Percentiles rank a stretch among this genome's conserved stretches.
These are phyloP conservation scores for Leucocoprinus sp. DNA, from an alignment of 768 basidiomycete species.

Conservation along the genomic window DNA sequence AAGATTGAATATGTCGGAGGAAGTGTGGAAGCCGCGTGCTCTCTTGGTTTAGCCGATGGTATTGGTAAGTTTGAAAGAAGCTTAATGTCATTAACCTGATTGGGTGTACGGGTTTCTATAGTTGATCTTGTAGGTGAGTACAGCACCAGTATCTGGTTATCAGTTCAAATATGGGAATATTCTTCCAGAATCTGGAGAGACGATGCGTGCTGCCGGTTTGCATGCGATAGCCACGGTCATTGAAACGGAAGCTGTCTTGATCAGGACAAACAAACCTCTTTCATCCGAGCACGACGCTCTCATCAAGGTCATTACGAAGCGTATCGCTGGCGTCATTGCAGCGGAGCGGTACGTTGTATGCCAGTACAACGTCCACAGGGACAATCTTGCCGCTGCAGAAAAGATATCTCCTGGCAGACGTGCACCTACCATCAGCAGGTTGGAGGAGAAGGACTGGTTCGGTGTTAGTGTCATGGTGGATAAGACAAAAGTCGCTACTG, in stretches of 20 bases:
- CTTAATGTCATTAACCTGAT: slow-evolving; percentile 2
- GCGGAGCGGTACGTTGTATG: slow-evolving; percentile 82
- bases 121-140: slow-evolving; percentile 90
- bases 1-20: slow-evolving; percentile 94
- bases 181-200: slow-evolving; percentile 87
- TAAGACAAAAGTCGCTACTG: slow-evolving; percentile 66
- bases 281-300: slow-evolving; percentile 55
- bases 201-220: slow-evolving; percentile 96
- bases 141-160: background rate
- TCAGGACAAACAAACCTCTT: slow-evolving; percentile 65
- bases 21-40: slow-evolving; percentile 96
- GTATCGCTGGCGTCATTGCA: slow-evolving; percentile 89
- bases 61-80: slow-evolving; percentile 54
- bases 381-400: slow-evolving; percentile 51
- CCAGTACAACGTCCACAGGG: slow-evolving; percentile 83
- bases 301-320: slow-evolving; percentile 73
- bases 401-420: slow-evolving; percentile 80
- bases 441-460: slow-evolving; percentile 84
- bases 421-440: slow-evolving; percentile 78
- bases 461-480: slow-evolving; percentile 91
- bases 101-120: slow-evolving; percentile 21
- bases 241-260: slow-evolving; percentile 80
- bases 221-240: slow-evolving; percentile 89
- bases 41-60: slow-evolving; percentile 92
- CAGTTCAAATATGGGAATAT: background rate